Evolutionary conservation across 495 filamentous ascomycete genomes (phyloP), one percentile per base, ranked within the genome.

Genomic region (Aspergillus bridgeri): DNA sequence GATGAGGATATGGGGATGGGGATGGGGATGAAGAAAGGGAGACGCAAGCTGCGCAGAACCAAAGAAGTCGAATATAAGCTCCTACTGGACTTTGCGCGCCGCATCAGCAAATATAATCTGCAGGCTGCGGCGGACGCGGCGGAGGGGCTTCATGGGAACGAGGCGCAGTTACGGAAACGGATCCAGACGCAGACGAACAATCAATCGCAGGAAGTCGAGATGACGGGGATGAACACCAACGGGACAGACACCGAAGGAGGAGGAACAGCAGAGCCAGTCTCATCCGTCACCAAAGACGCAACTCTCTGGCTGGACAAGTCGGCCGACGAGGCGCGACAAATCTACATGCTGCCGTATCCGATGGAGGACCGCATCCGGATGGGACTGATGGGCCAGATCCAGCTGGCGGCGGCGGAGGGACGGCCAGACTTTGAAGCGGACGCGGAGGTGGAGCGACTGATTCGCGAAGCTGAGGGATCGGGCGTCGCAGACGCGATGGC

Each of bases 51-150:
- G 1, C 62, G 56, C 11, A 53, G 29, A 22, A 62, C 54, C 15
- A 73, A 75, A 44, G 75, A 77, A 48, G 71, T 80, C 6, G 77
- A 80, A 21, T 80, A 78, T 57, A 67, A 65, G 22, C 51, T 77
- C 2, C 63, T 80, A 0, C 61, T 80, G 22, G 73, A 77, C 42
- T 80, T 80, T 53, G 77, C 77, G 17, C 72, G 75, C 18, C 67
- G 75, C 20, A 80, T 80, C 42, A 77, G 75, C 67, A 78, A 77
- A 57, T 79, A 78, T 53, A 80, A 80, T 48, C 69, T 73, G 25
- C 67, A 76, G 62, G 77, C 77, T 3, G 77, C 75, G 43, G 71
- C 73, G 9, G 75, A 79, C 60, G 77, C 72, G n/a, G 71, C 67
- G 21, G 65, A 65, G 11, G 69, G 71, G 33, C 13, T 38, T 11